Conservation (phyloP, 306 rosid genomes). For the Acacia melanoxylon region DNA sequence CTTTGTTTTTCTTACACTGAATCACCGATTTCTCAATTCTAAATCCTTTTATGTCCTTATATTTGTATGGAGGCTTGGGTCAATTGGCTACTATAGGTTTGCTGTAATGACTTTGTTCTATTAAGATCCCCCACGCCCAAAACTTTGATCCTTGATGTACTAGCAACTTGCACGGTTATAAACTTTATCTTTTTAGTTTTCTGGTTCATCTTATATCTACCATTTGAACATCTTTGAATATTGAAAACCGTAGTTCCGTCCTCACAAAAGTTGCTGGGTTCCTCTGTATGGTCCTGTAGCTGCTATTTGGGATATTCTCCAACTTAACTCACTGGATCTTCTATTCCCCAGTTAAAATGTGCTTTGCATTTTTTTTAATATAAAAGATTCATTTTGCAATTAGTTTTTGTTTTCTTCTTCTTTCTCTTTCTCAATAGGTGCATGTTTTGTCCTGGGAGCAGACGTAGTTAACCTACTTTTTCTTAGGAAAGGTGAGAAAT, state of each 20-base stretch:
- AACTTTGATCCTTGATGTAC: background rate
- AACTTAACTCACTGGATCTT: conserved; percentile 27
- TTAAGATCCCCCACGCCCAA: background rate
- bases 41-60: background rate
- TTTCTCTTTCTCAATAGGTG: conserved; percentile 9
- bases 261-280: conserved; percentile 21
- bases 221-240: background rate
- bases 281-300: conserved; percentile 15
- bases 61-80: background rate
- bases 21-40: conserved; percentile 11
- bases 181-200: too few relatives aligned
- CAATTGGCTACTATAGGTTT: conserved; percentile 20
- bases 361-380: background rate
- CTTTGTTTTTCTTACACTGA: background rate
- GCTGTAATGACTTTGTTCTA: background rate
- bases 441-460: conserved; percentile 17
- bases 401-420: background rate
- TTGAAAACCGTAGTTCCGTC: background rate
- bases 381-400: conserved; percentile 18
- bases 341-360: conserved; percentile 5
- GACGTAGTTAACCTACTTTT: conserved; percentile 14
- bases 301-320: conserved; percentile 21
- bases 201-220: too few relatives aligned
- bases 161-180: too few relatives aligned
- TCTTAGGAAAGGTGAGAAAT: conserved; percentile 39